phyloP scores from a whole-genome alignment of 139 green algal species.

The Yamagishiella unicocca region DNA sequence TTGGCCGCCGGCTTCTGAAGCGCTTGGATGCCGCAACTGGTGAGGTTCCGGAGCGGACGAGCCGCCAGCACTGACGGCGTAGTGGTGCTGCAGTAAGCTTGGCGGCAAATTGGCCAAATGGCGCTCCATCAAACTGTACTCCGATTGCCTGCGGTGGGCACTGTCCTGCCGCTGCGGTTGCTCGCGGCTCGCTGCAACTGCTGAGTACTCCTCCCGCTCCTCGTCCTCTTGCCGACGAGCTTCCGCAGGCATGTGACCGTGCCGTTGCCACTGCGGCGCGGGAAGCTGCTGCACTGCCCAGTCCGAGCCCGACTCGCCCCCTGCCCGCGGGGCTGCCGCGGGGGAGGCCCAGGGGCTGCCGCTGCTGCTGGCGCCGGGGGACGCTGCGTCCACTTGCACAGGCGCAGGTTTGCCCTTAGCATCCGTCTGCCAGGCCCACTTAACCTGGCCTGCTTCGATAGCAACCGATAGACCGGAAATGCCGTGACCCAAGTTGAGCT shows the following conservation, averaged over 20 bases:
- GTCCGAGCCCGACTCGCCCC: background rate
- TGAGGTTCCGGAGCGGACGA: background rate
- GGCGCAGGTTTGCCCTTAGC: background rate
- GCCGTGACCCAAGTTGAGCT: slow-evolving; percentile 38
- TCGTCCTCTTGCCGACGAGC: background rate
- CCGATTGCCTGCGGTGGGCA: background rate
- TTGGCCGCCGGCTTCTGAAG: background rate
- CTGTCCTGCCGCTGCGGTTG: background rate
- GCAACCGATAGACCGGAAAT: slow-evolving; percentile 28
- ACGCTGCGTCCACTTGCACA: background rate
- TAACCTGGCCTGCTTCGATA: slow-evolving; percentile 19
- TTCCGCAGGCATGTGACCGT: background rate
- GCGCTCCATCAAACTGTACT: background rate
- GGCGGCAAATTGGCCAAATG: background rate
- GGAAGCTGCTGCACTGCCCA: slow-evolving; percentile 18
- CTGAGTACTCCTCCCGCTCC: background rate
- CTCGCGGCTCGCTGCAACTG: background rate
- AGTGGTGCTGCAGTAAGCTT: background rate
- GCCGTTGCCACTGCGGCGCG: slow-evolving; percentile 7
- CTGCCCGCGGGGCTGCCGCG: background rate
- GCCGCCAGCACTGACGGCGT: background rate
- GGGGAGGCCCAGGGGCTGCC: slow-evolving; percentile 28
- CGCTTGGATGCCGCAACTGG: background rate
- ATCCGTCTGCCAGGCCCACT: slow-evolving; percentile 46
- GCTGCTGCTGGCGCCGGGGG: background rate